Evolutionary conservation across 1,139 yeast species (phyloP).

Genomic region (Blastobotrys raffinosifermentans): DNA sequence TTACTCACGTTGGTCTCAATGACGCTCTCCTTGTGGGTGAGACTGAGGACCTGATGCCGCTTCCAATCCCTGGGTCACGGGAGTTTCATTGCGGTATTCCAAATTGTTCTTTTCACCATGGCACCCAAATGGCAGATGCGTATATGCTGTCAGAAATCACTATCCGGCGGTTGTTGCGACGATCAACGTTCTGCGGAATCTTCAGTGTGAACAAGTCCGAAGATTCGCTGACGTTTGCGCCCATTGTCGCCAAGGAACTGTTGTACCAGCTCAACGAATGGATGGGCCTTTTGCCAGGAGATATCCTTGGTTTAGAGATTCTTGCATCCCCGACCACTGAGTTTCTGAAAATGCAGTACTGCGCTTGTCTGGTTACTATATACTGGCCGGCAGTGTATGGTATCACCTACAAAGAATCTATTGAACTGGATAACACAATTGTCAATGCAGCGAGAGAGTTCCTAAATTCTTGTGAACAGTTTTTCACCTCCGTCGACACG

Average conservation of each 20-base stretch:
- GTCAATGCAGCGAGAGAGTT: no score
- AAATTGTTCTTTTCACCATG: constrained; percentile 1
- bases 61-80: constrained; percentile 6
- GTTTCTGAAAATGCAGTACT: no score
- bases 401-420: no score
- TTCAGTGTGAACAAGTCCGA: not conserved
- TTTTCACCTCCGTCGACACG: no score
- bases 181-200: constrained; percentile 7
- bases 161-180: constrained; percentile 7
- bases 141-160: constrained; percentile 10
- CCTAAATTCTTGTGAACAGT: no score
- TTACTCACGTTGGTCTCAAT: no score
- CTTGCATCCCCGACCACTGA: no score
- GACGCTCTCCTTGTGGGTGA: constrained; percentile 9
- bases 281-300: no score
- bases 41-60: constrained; percentile 7
- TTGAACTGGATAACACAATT: no score
- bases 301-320: no score
- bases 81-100: constrained; percentile 4
- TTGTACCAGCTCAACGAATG: constrained; percentile 8
- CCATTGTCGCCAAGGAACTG: constrained; percentile 11
- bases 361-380: no score
- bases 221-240: constrained; percentile 6
- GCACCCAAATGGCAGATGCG: constrained; percentile 5
- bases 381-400: no score